These are phyloP conservation scores for Pyrus betulifolia DNA, from an alignment of 306 rosid genomes.

Conservation along the genomic window DNA sequence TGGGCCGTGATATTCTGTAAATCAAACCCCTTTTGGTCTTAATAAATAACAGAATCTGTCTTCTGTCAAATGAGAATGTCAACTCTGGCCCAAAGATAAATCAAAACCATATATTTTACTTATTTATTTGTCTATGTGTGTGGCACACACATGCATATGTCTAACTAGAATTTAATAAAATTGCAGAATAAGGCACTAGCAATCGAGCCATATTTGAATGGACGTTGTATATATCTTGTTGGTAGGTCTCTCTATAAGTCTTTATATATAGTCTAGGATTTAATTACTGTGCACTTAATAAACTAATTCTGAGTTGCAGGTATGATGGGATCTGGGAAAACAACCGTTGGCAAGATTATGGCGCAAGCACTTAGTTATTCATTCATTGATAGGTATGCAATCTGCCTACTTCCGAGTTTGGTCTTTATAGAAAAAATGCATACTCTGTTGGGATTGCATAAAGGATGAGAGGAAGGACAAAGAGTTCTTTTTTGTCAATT, in stretches of 20 bases:
- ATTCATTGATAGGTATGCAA: slow-evolving; percentile 72
- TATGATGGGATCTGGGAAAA: slow-evolving; percentile 99
- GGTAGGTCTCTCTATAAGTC: slow-evolving; percentile 58
- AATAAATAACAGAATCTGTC: not conserved
- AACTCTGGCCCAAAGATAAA: not conserved
- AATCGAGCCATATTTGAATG: slow-evolving; percentile 60
- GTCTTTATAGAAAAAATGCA: not conserved
- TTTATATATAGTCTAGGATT: slow-evolving; percentile 12
- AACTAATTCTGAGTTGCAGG: slow-evolving; percentile 50
- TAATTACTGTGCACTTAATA: slow-evolving; percentile 5
- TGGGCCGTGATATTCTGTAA: not conserved
- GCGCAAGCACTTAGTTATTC: slow-evolving; percentile 69
- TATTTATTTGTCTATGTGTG: not conserved
- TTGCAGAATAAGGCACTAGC: slow-evolving; percentile 73
- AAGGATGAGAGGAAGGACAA: not conserved
- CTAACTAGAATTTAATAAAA: slow-evolving; percentile 44
- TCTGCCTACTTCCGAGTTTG: slow-evolving; percentile 8
- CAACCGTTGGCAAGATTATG: slow-evolving; percentile 88
- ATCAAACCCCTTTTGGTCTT: not conserved
- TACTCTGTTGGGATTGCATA: not conserved
- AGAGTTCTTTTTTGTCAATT: slow-evolving; percentile 1
- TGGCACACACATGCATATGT: not conserved
- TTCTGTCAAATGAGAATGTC: not conserved
- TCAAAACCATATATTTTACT: not conserved
- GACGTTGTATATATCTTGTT: slow-evolving; percentile 92